Conservation (phyloP, 116 monocot species). For the Dioscorea cayenensis region DNA sequence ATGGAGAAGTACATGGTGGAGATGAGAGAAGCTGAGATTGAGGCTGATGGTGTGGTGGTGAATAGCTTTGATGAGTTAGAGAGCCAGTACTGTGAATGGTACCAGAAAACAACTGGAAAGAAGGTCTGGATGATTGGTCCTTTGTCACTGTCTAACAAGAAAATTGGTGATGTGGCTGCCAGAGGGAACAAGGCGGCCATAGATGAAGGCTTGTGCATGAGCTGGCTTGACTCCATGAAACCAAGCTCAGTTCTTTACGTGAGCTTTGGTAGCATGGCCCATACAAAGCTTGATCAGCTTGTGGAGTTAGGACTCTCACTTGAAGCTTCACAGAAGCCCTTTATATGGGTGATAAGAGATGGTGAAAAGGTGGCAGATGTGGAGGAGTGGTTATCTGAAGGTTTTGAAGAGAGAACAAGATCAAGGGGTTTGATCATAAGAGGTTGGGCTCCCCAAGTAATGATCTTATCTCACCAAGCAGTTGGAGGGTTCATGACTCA, state of each 20-base stretch:
- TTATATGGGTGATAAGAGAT: slow-evolving; percentile 40
- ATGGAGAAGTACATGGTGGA: background rate
- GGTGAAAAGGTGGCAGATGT: background rate
- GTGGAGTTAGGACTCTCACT: slow-evolving; percentile 37
- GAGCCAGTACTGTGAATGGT: slow-evolving; percentile 2
- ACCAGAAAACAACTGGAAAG: no score
- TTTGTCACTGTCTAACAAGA: slow-evolving; percentile 13
- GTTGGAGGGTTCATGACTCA: slow-evolving; percentile 41
- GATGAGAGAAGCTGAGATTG: slow-evolving; percentile 1
- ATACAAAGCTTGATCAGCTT: slow-evolving; percentile 2
- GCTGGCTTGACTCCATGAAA: slow-evolving; percentile 36
- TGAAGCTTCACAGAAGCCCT: slow-evolving; percentile 20
- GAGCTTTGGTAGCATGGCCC: slow-evolving; percentile 41
- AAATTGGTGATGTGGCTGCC: background rate
- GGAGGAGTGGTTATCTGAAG: slow-evolving; percentile 2
- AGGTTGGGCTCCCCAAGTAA: slow-evolving; percentile 33
- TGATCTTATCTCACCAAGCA: slow-evolving; percentile 14
- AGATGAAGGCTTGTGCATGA: background rate
- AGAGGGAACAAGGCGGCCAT: background rate
- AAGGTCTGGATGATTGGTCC: slow-evolving; percentile 27
- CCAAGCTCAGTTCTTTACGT: slow-evolving; percentile 38
- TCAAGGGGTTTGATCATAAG: slow-evolving; percentile 9
- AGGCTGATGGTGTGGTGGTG: slow-evolving; percentile 12
- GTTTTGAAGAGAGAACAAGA: slow-evolving; percentile 11
- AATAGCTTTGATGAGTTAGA: slow-evolving; percentile 33